Base-by-base conservation (phyloP, 75 land plant genomes). In the Pinus albicaulis region DNA sequence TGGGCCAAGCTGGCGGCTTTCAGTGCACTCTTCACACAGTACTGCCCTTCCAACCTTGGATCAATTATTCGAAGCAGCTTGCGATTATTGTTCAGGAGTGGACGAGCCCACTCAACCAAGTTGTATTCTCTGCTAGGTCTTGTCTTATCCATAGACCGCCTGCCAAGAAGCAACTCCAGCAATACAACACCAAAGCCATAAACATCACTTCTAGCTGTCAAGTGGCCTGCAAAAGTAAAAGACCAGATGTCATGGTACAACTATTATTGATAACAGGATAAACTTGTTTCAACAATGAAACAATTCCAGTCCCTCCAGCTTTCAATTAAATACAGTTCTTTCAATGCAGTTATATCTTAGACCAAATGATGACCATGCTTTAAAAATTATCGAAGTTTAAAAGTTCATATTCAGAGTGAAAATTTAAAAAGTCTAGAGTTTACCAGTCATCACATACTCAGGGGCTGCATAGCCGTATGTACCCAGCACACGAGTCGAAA, bases 101-200 rank as follows among this genome's bases (percentile, higher is more conserved):
- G 94, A 3, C 89, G 85, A 23, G 88, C 89, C 92, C 94, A 92
- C 41, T 90, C 90, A 55, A 92, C 92, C 22, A 92, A 80, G 79
- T 86, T 89, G 66, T 90, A 88, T 57, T 92, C 94, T 69, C 83
- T 76, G 36, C 85, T 82, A 12, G 90, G 90, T 56, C 92, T 72
- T 75, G 78, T 90, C 82, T 85, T 90, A 80, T 92, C 94, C 86
- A 92, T 60, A 15, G 92, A 87, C 74, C 75, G 85, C 73, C 88
- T 87, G 15, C 94, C 92, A 75, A 85, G 77, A 7, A 92, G 88
- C 82, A 90, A 70, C 85, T 92, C 94, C 25, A 92, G 85, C 48
- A 92, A 79, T 38, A 92, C 92, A 12, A 92, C 92, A 16, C 94
- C 94, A 78, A 90, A 92, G 12, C 92, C 87, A 82, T 87, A 92